Evolutionary conservation across 345 rosid species (phyloP).

Genomic region (Litchi chinensis): DNA sequence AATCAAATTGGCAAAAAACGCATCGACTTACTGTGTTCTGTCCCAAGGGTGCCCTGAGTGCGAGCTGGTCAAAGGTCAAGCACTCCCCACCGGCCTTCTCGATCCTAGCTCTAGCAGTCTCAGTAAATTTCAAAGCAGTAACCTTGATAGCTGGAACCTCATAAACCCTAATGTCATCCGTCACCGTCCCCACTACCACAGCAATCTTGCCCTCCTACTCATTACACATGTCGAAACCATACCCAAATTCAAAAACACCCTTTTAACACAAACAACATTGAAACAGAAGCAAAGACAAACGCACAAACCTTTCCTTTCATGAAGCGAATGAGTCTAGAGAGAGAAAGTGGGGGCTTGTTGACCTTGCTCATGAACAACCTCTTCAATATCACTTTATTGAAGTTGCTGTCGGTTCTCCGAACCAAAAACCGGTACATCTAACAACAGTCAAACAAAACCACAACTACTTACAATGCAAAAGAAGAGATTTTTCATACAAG

Average conservation of each 20-base stretch:
- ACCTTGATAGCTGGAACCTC: conserved; percentile 87
- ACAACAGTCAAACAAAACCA: background rate
- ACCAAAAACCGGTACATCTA: conserved; percentile 87
- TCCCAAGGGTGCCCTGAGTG: conserved; percentile 91
- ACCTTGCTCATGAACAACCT: conserved; percentile 95
- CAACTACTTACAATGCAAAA: background rate
- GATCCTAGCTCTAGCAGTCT: conserved; percentile 89
- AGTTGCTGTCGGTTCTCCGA: conserved; percentile 86
- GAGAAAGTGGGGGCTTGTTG: conserved; percentile 88
- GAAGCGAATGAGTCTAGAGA: conserved; percentile 66
- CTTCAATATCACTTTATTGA: conserved; percentile 91
- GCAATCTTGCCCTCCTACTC: conserved; percentile 76
- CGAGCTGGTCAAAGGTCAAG: conserved; percentile 92
- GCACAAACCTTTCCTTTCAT: conserved; percentile 70
- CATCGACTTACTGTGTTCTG: conserved; percentile 76
- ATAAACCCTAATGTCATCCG: conserved; percentile 83
- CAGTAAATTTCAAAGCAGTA: conserved; percentile 87
- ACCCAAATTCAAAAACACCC: background rate
- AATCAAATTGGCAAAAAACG: background rate
- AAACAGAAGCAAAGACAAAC: background rate
- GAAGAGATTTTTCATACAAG: background rate
- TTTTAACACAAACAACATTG: background rate
- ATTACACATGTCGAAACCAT: background rate
- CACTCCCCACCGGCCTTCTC: conserved; percentile 99
- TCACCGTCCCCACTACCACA: conserved; percentile 85